Evolutionary conservation across 2,329 filamentous ascomycete species (phyloP), one percentile per base, ranked within the genome.

Genomic region (Colletotrichum sp.): DNA sequence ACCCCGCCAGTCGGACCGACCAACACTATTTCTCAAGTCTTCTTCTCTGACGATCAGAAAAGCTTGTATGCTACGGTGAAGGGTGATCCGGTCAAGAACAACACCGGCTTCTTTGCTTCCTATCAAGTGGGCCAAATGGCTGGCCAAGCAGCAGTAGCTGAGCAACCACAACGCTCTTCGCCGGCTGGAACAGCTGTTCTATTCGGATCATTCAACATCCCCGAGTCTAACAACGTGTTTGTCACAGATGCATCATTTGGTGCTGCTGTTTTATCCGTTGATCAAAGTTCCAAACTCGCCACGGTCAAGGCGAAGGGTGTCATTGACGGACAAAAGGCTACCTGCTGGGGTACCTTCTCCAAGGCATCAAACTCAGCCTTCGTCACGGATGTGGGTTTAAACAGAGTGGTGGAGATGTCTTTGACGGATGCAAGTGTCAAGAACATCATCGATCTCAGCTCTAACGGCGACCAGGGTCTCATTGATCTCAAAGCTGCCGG

Each of bases 181-280:
- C 91, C 90, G 0, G 70, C 81, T 0, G 90, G 90, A n/a, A 93
- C 91, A 0, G 87, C 88, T 0, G 89, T 92, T 0, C 86, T 92
- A 2, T 92, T 92, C 77, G 91, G 91, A 9, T 87, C 89, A 0
- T 82, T 84, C 1, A 60, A 82, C 1, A 87, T 92, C 44, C 88
- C 88, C 1, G 84, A 83, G 0, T 85, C 85, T 0, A 83, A 79
- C 4, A 81, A 87, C 34, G 79, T 92, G 52, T 90, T 93, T 75
- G 87, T 86, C 0, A 90, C 91, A 0, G 92, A 93, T 71, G 88
- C 91, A 0, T 89, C 90, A 0, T 92, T 93, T 69, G 92, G 92
- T 8, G 88, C 83, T 0, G 88, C 86, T 0, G 84, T 92, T 7
- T 80, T 93, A 2, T 82, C 85, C 1, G 77, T 91, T 26, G 84